Percentiles rank a stretch among this genome's conserved stretches.
These are phyloP conservation scores for Lasiodiplodia gonubiensis DNA, from an alignment of 2,329 filamentous ascomycete genomes.

Conservation along the genomic window DNA sequence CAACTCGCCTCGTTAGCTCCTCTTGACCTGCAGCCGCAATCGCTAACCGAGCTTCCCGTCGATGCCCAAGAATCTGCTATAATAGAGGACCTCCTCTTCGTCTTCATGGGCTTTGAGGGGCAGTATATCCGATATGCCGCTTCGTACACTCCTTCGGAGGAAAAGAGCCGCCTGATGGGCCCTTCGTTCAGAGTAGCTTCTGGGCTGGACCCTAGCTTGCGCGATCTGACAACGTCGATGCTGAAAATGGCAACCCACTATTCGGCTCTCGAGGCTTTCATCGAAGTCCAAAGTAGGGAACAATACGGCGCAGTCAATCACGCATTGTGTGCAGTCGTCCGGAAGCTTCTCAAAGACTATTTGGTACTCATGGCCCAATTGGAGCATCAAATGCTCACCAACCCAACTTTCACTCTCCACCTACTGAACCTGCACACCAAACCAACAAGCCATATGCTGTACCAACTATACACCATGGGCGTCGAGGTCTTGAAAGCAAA, in stretches of 20 bases:
- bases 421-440: conserved; percentile 91
- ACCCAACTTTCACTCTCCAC: conserved; percentile 87
- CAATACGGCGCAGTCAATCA: conserved; percentile 96
- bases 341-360: conserved; percentile 91
- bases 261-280: conserved; percentile 85
- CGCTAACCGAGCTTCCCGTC: conserved; percentile 73
- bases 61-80: conserved; percentile 86
- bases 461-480: conserved; percentile 82
- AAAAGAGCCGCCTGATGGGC: conserved; percentile 85
- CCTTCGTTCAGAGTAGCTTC: conserved; percentile 79
- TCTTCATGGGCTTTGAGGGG: conserved; percentile 98
- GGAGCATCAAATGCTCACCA: conserved; percentile 90
- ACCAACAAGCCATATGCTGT: conserved; percentile 87
- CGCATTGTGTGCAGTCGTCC: conserved; percentile 91
- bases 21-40: conserved; percentile 67
- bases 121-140: conserved; percentile 90
- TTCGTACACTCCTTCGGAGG: conserved; percentile 79
- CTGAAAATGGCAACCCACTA: conserved; percentile 94
- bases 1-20: conserved; percentile 71
- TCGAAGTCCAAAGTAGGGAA: conserved; percentile 90
- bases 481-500: conserved; percentile 84
- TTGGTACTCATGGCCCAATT: conserved; percentile 90
- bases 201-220: conserved; percentile 87
- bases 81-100: conserved; percentile 88
- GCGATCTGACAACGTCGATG: conserved; percentile 87